phyloP scores from a whole-genome alignment of 2,329 filamentous ascomycete genomes.

The Ceratocystis smalleyi region DNA sequence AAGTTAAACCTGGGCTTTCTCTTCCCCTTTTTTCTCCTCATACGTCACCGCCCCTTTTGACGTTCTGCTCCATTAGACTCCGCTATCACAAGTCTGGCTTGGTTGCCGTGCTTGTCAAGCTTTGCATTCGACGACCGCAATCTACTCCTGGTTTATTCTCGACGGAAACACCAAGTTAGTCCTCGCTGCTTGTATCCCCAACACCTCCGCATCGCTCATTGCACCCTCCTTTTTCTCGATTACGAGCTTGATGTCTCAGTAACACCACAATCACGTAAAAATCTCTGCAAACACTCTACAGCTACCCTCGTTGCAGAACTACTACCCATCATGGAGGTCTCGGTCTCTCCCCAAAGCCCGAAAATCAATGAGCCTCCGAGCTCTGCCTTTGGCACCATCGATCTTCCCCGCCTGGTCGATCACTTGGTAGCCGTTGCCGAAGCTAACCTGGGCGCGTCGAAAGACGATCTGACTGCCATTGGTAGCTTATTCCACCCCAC shows the following conservation, averaged over 20 bases:
- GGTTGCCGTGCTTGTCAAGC: not conserved
- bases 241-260: conserved; percentile 4
- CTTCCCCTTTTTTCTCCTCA: not conserved
- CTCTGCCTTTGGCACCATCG: conserved; percentile 40
- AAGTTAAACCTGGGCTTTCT: not conserved
- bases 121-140: not conserved
- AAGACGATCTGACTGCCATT: conserved; percentile 60
- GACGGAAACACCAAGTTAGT: not conserved
- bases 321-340: conserved; percentile 36
- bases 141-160: not conserved
- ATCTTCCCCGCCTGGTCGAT: conserved; percentile 54
- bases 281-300: not conserved
- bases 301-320: not conserved
- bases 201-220: not conserved
- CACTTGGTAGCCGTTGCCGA: conserved; percentile 56
- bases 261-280: not conserved
- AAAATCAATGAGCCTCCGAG: conserved; percentile 32
- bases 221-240: not conserved
- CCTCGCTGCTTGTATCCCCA: not conserved
- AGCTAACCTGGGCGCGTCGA: conserved; percentile 58
- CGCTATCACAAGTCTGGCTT: not conserved
- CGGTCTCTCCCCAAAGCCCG: conserved; percentile 29
- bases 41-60: conserved; percentile 5
- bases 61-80: not conserved
- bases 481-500: conserved; percentile 69